phyloP scores from a whole-genome alignment of 805 yeast species.

The Phaffomyces antillensis region DNA sequence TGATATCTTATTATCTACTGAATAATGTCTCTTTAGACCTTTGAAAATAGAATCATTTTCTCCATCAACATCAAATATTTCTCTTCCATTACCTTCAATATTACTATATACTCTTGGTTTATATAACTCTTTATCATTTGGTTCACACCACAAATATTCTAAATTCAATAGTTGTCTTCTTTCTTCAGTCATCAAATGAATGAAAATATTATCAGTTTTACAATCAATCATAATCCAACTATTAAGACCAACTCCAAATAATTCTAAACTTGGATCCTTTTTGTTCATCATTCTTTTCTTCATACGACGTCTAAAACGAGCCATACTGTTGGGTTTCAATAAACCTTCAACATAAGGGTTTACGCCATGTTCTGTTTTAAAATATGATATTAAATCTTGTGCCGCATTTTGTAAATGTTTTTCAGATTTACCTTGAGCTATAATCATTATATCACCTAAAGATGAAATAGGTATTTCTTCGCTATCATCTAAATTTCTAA shows the following conservation, averaged over 20 bases:
- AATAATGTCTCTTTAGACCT: slow-evolving; percentile 39
- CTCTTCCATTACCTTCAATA: slow-evolving; percentile 2
- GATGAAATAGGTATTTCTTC: slow-evolving; percentile 33
- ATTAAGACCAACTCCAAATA: slow-evolving; percentile 50
- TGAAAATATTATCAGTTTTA: slow-evolving; percentile 49
- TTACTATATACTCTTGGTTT: slow-evolving; percentile 3
- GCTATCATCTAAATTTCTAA: slow-evolving; percentile 30
- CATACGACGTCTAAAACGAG: slow-evolving; percentile 44
- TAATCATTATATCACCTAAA: slow-evolving; percentile 43
- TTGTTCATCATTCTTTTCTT: slow-evolving; percentile 46
- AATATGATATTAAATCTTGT: slow-evolving; percentile 43
- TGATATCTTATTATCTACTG: slow-evolving; percentile 3
- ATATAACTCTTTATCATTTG: slow-evolving; percentile 27
- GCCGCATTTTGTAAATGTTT: slow-evolving; percentile 72
- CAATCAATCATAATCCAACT: slow-evolving; percentile 83
- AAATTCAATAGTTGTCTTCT: slow-evolving; percentile 63
- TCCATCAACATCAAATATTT: slow-evolving; percentile 2
- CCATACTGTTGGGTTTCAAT: slow-evolving; percentile 47
- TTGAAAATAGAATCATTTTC: slow-evolving; percentile 35
- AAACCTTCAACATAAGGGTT: slow-evolving; percentile 66
- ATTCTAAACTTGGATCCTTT: slow-evolving; percentile 45
- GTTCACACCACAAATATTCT: slow-evolving; percentile 53
- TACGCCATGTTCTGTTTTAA: slow-evolving; percentile 45
- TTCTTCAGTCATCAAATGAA: slow-evolving; percentile 68
- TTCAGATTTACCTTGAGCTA: slow-evolving; percentile 71